Evolutionary conservation across 345 rosid species (phyloP).

Genomic region (Passiflora organensis): DNA sequence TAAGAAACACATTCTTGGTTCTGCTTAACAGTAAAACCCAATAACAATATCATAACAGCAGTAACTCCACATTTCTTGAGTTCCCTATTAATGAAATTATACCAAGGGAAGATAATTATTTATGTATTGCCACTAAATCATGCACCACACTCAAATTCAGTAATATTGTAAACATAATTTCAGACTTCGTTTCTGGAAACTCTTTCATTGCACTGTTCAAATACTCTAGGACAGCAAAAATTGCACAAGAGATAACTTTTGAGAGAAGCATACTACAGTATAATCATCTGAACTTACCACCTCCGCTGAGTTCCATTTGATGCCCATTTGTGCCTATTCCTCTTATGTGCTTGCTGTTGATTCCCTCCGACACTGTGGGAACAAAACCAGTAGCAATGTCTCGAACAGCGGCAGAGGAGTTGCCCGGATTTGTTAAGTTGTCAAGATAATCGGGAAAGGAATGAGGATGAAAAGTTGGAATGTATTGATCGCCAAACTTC

Average conservation of each 20-base stretch:
- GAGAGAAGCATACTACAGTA: constrained; percentile 6
- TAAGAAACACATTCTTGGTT: not conserved
- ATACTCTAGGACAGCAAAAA: no score
- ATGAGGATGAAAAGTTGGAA: constrained; percentile 66
- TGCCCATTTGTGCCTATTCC: constrained; percentile 45
- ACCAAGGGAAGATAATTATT: no score
- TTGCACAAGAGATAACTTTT: constrained; percentile 1
- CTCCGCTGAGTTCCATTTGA: constrained; percentile 37
- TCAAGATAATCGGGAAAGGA: constrained; percentile 75
- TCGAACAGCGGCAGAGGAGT: constrained; percentile 34
- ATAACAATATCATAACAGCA: no score
- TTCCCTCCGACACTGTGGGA: constrained; percentile 38
- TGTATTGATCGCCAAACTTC: constrained; percentile 44
- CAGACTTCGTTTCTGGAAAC: not conserved
- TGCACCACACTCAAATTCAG: not conserved
- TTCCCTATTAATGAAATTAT: no score
- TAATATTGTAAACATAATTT: not conserved
- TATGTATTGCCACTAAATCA: not conserved
- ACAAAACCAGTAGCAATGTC: constrained; percentile 29
- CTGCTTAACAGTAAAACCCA: not conserved
- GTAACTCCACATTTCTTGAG: no score
- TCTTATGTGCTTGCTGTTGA: constrained; percentile 43
- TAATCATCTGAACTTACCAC: constrained; percentile 31
- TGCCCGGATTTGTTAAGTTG: constrained; percentile 46
- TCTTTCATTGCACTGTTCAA: not conserved